Conservation (phyloP, 2,329 filamentous ascomycete genomes). For the Iodosphaeria phyllophila region DNA sequence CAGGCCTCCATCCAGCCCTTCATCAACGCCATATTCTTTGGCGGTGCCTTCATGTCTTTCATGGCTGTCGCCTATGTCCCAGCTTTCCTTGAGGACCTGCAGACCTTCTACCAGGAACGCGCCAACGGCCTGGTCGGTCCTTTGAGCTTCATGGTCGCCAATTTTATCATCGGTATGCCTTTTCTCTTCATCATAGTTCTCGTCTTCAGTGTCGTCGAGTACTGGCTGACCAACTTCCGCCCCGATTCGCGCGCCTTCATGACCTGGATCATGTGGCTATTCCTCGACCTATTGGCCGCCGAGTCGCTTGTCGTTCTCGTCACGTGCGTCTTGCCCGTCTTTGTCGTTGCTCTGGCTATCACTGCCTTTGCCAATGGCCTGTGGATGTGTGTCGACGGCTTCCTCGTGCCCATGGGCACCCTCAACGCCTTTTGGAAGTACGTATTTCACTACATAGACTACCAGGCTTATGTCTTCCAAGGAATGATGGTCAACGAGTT, state of each 20-base stretch:
- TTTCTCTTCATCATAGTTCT: constrained; percentile 64
- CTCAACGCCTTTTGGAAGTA: constrained; percentile 77
- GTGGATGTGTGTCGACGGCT: constrained; percentile 77
- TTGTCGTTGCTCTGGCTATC: constrained; percentile 61
- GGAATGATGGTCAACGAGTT: constrained; percentile 94
- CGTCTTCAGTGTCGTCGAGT: constrained; percentile 56
- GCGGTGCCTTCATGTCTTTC: constrained; percentile 59
- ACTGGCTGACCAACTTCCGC: constrained; percentile 66
- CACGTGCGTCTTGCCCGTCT: constrained; percentile 54
- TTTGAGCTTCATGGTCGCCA: constrained; percentile 52
- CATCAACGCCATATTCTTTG: constrained; percentile 67
- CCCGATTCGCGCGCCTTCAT: constrained; percentile 49
- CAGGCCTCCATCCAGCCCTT: constrained; percentile 65
- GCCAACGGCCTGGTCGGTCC: constrained; percentile 68
- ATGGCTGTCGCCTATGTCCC: constrained; percentile 78
- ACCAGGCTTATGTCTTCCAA: constrained; percentile 72
- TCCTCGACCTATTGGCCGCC: constrained; percentile 65
- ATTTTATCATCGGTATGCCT: constrained; percentile 67
- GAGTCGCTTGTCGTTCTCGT: constrained; percentile 69
- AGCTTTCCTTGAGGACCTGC: constrained; percentile 61
- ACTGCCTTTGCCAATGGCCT: constrained; percentile 76
- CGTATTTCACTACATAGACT: constrained; percentile 78
- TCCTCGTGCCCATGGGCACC: constrained; percentile 53
- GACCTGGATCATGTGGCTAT: constrained; percentile 67
- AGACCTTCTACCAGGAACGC: constrained; percentile 57